Conservation (phyloP, 257 asterid genomes). For the Lycium barbarum region DNA sequence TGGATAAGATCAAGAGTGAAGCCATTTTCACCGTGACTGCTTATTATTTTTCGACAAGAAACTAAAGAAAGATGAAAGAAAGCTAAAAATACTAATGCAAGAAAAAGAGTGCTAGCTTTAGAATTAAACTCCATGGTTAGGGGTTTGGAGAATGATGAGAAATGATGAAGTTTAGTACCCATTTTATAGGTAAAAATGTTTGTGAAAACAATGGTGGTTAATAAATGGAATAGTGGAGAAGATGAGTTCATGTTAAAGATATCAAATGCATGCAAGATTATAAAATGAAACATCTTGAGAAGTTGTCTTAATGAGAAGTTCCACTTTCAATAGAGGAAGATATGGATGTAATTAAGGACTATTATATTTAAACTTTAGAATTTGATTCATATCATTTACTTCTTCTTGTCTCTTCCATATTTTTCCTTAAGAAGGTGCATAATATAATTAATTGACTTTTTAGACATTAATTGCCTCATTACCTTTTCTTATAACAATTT, state of each 20-base stretch:
- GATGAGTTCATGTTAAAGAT: background rate
- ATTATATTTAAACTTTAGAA: no score
- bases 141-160: background rate
- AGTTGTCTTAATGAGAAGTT: background rate
- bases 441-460: no score
- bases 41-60: background rate
- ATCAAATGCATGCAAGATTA: background rate
- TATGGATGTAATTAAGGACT: no score
- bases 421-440: no score
- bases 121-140: background rate
- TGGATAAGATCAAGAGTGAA: conserved; percentile 45
- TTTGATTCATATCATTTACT: no score
- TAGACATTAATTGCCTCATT: no score
- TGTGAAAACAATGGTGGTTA: no score
- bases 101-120: background rate
- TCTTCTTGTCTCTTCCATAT: no score
- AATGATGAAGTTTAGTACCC: background rate
- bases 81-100: background rate
- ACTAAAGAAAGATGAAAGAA: conserved; percentile 21
- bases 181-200: conserved; percentile 4
- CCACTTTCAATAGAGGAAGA: no score
- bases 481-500: no score
- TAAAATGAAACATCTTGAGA: background rate
- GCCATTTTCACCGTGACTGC: background rate
- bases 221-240: background rate